Base-by-base conservation (phyloP, 495 filamentous ascomycete genomes). In the Oleoguttula mirabilis region DNA sequence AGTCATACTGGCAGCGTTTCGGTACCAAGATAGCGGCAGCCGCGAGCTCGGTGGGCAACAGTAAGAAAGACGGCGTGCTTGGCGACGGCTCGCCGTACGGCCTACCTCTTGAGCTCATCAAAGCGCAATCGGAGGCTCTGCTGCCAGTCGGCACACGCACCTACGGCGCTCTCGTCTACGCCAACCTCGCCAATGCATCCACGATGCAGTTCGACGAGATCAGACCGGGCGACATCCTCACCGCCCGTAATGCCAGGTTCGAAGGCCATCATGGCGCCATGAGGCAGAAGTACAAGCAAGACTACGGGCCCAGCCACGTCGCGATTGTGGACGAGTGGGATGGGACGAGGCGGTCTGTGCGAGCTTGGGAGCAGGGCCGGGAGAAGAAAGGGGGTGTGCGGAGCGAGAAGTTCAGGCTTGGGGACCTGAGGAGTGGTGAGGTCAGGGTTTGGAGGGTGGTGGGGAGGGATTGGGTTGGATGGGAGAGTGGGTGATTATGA, bases 311-410 rank as follows among this genome's bases (percentile, higher is more conserved):
- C 55, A 82, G 83, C 3, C 90, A 98, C 60, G 90, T 96, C 1
- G 92, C 73, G 3, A 68, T 98, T n/a, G 88, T 96, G n/a, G 73
- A 86, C 10, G 90, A 98, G 58, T 98, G 90, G 90, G 90, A 98
- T 60, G 90, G 90, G 22, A 94, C 86, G 20, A 94, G 95, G 71
- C 95, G 94, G 75, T 94, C 94, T 71, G 80, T 98, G 25, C 66
- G 88, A 28, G 88, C 79, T 0, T 96, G 84, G 82, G 90, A 98
- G 57, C 90, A 98, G 57, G 90, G 88, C 0, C 67, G 90, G 22
- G 90, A 96, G 63, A 88, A 78, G 58, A 90, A 80, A 65, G 96
- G 40, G 3, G 41, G 95, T 67, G 82, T 92, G 27, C 92, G 88
- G 66, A 64, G 83, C 42, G 88, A 96, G 67, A 87, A 84, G 60